Evolutionary conservation across 805 yeast species (phyloP), one percentile per base, ranked within the genome.

Genomic region (Osmozyma mogii): DNA sequence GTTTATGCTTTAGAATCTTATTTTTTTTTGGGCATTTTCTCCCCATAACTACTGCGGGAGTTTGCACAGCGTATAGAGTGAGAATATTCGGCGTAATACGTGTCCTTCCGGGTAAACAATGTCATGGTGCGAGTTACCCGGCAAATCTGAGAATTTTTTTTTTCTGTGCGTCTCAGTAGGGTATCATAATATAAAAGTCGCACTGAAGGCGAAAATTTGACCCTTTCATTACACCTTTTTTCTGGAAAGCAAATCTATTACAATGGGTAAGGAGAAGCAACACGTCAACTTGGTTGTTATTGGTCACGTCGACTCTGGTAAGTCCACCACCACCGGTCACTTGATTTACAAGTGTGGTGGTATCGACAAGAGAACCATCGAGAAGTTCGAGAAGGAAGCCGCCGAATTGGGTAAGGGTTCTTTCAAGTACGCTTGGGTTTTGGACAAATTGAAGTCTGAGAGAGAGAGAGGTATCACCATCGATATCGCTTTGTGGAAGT

Each of bases 231-330:
- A 15, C 19, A 29, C 13, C 24, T 24, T 30, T 26, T 35, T 35
- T 28, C 30, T 31, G 28, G 25, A 25, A 18, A 24, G 24, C n/a
- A 24, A 24, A 35, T 34, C 26, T 34, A 29, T 32, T 37, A 51
- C 33, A 39, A 62, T 61, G 94, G 95, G 95, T 79, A 85, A 85
- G 72, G 95, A 78, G 62, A 88, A 89, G 82, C 61, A 75, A 72
- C 97, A 89, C 84, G 84, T 89, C 77, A 89, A 89, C 95, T 94
- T 89, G 75, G 98, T 92, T 71, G 97, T 92, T 67, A 89, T 89
- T 71, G 98, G 97, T 73, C 97, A 89, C 95, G 97, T 92, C 96
- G 97, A 89, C 75, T 88, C 96, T 59, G 89, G 89, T 74, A 83
- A 84, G 76, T 89, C 96, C 48, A 88, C 97, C 65, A 89, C 96